phyloP scores from a whole-genome alignment of 1,139 yeast species.

The Spathaspora sp. region DNA sequence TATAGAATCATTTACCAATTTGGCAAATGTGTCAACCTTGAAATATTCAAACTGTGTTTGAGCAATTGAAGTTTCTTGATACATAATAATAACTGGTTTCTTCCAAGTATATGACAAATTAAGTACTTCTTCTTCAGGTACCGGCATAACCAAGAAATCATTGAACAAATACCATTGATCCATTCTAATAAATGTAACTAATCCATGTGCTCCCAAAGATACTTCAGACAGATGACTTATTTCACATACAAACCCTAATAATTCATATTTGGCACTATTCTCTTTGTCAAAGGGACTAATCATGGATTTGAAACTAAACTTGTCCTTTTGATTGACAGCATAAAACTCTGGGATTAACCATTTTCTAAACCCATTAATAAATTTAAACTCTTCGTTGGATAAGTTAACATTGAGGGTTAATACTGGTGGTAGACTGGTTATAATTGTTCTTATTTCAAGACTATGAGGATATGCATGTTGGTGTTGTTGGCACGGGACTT shows the following conservation, averaged over 20 bases:
- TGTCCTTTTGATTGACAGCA: conserved; percentile 24
- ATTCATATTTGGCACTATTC: conserved; percentile 48
- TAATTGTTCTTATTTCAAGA: conserved; percentile 51
- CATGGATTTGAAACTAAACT: conserved; percentile 22
- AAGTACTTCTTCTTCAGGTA: conserved; percentile 71
- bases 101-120: conserved; percentile 78
- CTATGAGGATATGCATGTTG: conserved; percentile 36
- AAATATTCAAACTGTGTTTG: conserved; percentile 26
- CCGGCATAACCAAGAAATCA: conserved; percentile 83
- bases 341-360: conserved; percentile 67
- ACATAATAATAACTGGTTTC: conserved; percentile 72
- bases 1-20: conserved; percentile 44
- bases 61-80: conserved; percentile 51
- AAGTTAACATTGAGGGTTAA: conserved; percentile 62
- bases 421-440: conserved; percentile 59
- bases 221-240: conserved; percentile 55
- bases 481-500: conserved; percentile 38
- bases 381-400: conserved; percentile 46
- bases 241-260: conserved; percentile 70
- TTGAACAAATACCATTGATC: conserved; percentile 82
- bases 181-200: conserved; percentile 60
- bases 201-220: conserved; percentile 47
- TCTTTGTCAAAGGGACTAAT: conserved; percentile 25
- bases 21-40: conserved; percentile 19
- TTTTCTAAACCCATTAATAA: conserved; percentile 36